Evolutionary conservation across 495 filamentous ascomycete genomes (phyloP).

Genomic region (Hypoxylon rickii): DNA sequence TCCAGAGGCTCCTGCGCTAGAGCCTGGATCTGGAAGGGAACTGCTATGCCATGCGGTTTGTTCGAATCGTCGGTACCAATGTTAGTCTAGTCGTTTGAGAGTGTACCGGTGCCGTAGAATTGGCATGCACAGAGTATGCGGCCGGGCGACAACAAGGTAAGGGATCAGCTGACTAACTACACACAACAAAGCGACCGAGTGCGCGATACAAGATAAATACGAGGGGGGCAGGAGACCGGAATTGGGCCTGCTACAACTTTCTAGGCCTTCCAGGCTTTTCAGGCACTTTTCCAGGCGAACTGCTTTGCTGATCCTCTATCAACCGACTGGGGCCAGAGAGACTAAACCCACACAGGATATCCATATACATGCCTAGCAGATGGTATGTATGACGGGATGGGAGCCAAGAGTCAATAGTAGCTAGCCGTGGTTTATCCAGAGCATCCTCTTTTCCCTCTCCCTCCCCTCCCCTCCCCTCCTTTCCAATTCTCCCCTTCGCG

Average conservation of each 20-base stretch:
- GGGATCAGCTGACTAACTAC: slow-evolving; percentile 18
- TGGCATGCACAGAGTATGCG: too few species aligned
- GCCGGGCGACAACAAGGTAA: slow-evolving; percentile 20
- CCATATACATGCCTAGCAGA: too few species aligned
- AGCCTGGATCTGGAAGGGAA: slow-evolving; percentile 21
- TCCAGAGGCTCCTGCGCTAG: slow-evolving; percentile 11
- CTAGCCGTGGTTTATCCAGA: slow-evolving; percentile 1
- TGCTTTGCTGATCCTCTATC: slow-evolving; percentile 18
- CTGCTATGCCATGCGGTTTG: slow-evolving; percentile 18
- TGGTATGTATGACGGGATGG: slow-evolving; percentile 19
- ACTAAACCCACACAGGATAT: slow-evolving; percentile 18
- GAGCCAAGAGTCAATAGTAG: slow-evolving; percentile 9
- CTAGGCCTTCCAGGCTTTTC: too few species aligned
- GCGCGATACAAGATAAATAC: slow-evolving; percentile 15
- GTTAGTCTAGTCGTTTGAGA: slow-evolving; percentile 6
- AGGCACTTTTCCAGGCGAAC: slow-evolving; percentile 5
- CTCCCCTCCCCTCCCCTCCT: too few species aligned
- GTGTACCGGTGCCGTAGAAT: slow-evolving; percentile 13
- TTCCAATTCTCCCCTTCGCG: too few species aligned
- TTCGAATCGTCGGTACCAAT: slow-evolving; percentile 10
- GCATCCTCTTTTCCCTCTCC: background rate
- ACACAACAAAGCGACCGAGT: slow-evolving; percentile 13
- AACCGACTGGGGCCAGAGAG: slow-evolving; percentile 19
- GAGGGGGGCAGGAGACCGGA: slow-evolving; percentile 23
- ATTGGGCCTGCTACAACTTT: slow-evolving; percentile 5